Conservation (phyloP, 1,284 basidiomycete genomes). For the Irpex sp. region DNA sequence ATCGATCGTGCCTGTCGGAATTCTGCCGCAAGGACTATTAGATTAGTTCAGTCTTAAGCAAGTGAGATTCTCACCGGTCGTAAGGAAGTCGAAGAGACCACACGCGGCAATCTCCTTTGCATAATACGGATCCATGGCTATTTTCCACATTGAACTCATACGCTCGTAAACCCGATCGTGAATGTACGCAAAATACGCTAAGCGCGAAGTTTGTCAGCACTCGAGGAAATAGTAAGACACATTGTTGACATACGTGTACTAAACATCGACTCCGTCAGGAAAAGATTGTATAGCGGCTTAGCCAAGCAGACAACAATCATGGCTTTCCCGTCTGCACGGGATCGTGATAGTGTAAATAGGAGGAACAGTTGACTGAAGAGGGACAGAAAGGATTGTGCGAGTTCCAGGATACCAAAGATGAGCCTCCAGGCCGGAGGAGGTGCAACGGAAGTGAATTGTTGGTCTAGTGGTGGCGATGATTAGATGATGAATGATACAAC, state of each 20-base stretch:
- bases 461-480: not conserved
- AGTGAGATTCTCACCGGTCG: not conserved
- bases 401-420: slow-evolving; percentile 5
- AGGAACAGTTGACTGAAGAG: slow-evolving; percentile 3
- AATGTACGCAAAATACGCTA: slow-evolving; percentile 2
- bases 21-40: not conserved
- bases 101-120: not conserved
- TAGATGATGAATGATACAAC: not conserved
- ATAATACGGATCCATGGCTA: not conserved
- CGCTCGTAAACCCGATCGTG: not conserved
- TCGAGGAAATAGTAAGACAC: not conserved
- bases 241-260: not conserved
- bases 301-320: slow-evolving; percentile 4
- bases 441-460: not conserved
- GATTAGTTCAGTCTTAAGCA: not conserved
- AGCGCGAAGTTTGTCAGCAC: not conserved
- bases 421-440: slow-evolving; percentile 5
- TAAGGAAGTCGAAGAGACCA: not conserved
- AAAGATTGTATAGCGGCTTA: slow-evolving; percentile 1
- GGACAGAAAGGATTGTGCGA: not conserved
- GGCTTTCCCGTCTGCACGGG: slow-evolving; percentile 3
- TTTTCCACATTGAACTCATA: slow-evolving; percentile 1
- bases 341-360: not conserved
- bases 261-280: not conserved
- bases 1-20: not conserved